Evolutionary conservation across 225 moss, liverwort and hornwort species (phyloP).

Genomic region (Takakia lepidozioides): DNA sequence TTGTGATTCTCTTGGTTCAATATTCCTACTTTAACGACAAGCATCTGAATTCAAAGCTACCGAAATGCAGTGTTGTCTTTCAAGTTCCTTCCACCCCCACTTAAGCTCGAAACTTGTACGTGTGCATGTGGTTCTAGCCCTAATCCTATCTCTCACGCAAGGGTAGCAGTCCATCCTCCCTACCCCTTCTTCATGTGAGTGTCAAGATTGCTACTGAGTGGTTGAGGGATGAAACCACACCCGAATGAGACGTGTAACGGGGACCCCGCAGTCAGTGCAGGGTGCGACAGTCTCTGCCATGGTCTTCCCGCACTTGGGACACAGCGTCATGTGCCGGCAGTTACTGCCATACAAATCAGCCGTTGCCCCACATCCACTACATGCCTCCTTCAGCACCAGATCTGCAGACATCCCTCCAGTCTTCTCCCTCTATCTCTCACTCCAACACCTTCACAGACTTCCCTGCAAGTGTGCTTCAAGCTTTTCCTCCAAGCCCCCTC

Average conservation of each 20-base stretch:
- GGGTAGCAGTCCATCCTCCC: too few relatives aligned
- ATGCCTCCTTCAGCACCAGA: conserved; percentile 71
- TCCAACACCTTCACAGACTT: too few relatives aligned
- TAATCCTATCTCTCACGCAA: too few relatives aligned
- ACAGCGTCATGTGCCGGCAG: conserved; percentile 86
- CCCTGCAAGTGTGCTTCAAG: too few relatives aligned
- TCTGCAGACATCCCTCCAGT: conserved; percentile 44
- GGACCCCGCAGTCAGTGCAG: conserved; percentile 71
- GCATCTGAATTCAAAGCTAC: background rate
- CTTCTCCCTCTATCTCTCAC: conserved; percentile 1
- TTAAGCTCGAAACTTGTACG: too few relatives aligned
- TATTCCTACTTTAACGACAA: too few relatives aligned
- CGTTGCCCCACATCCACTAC: conserved; percentile 66
- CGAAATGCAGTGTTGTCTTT: background rate
- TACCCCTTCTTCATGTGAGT: too few relatives aligned
- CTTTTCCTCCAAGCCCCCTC: too few relatives aligned
- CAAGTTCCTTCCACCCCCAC: background rate
- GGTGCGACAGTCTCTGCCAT: conserved; percentile 75
- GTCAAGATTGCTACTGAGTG: too few relatives aligned
- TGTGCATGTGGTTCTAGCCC: too few relatives aligned
- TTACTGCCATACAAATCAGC: conserved; percentile 75
- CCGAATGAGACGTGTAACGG: conserved; percentile 79
- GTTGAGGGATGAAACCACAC: conserved; percentile 27
- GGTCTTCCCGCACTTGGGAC: conserved; percentile 77
- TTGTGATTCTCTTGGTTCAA: too few relatives aligned